Percentiles rank a stretch among this genome's conserved stretches.
phyloP scores from a whole-genome alignment of 495 filamentous ascomycete species.

The Aspergillus diversus region DNA sequence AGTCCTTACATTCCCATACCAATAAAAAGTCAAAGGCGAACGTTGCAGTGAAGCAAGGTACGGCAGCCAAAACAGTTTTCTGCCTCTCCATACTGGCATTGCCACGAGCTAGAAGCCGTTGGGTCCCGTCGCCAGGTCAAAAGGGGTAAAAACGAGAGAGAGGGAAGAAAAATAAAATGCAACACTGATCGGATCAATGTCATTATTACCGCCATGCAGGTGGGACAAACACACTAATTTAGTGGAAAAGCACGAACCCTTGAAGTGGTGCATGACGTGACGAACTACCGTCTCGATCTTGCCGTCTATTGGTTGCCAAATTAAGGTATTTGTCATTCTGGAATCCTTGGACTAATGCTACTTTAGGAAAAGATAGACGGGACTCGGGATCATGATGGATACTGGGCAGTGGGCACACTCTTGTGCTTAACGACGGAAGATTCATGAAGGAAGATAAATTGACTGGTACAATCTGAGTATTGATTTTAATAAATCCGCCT shows the following conservation, averaged over 20 bases:
- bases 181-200: constrained; percentile 13
- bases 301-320: constrained; percentile 26
- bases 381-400: neutral
- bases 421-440: neutral
- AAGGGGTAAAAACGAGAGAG: constrained; percentile 12
- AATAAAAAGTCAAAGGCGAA: neutral
- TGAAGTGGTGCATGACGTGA: constrained; percentile 27
- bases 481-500: constrained; percentile 7
- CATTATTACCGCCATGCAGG: constrained; percentile 12
- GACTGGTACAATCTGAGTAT: constrained; percentile 23
- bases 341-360: constrained; percentile 13
- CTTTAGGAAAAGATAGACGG: constrained; percentile 38
- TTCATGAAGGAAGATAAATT: constrained; percentile 15
- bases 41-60: neutral
- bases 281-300: constrained; percentile 21
- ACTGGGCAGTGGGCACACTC: no score
- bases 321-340: constrained; percentile 48
- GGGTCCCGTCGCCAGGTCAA: constrained; percentile 17
- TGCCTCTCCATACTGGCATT: constrained; percentile 4
- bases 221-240: constrained; percentile 13
- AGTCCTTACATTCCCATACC: neutral
- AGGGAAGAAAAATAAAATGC: neutral
- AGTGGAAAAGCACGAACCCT: constrained; percentile 29
- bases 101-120: constrained; percentile 26
- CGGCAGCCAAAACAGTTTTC: neutral